Percentiles rank a stretch among this genome's conserved stretches.
These are phyloP conservation scores for Piper longum DNA, from an alignment of 164 flowering plant genomes.

Conservation along the genomic window DNA sequence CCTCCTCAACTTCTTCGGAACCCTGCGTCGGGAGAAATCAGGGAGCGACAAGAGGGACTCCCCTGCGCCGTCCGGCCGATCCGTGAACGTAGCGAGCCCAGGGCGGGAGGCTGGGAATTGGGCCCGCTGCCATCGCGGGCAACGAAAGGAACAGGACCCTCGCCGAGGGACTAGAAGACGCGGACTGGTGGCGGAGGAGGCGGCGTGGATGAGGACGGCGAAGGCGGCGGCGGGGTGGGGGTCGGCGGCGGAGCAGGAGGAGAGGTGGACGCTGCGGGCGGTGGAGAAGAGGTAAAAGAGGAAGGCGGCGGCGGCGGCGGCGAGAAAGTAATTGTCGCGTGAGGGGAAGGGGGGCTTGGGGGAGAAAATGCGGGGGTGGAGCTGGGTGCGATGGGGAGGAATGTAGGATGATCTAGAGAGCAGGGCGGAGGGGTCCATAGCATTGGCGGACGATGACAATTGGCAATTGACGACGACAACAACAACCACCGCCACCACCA, in stretches of 20 bases:
- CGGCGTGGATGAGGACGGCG: conserved; percentile 24
- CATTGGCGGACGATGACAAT: too few species aligned
- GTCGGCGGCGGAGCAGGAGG: conserved; percentile 21
- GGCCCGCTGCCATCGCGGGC: conserved; percentile 15
- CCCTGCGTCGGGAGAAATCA: conserved; percentile 23
- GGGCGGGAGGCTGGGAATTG: conserved; percentile 9
- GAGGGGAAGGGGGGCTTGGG: conserved; percentile 8
- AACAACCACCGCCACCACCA: too few species aligned
- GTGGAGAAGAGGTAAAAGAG: conserved; percentile 29
- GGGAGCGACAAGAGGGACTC: conserved; percentile 16
- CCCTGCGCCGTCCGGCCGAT: conserved; percentile 18
- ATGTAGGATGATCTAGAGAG: conserved; percentile 24
- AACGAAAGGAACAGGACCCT: conserved; percentile 23
- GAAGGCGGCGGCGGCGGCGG: conserved; percentile 22
- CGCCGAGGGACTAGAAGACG: conserved; percentile 28
- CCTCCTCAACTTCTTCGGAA: conserved; percentile 28
- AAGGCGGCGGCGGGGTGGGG: conserved; percentile 10
- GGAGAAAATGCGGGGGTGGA: conserved; percentile 36
- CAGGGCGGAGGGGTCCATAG: conserved; percentile 20
- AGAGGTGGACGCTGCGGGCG: conserved; percentile 24
- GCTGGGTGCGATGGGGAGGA: conserved; percentile 39
- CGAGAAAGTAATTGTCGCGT: conserved; percentile 16
- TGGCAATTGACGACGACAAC: too few species aligned
- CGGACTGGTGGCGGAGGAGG: conserved; percentile 17
- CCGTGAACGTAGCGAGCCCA: conserved; percentile 16